Evolutionary conservation across 2,329 filamentous ascomycete species (phyloP), one percentile per base, ranked within the genome.

Genomic region (Verticillium dahliae): DNA sequence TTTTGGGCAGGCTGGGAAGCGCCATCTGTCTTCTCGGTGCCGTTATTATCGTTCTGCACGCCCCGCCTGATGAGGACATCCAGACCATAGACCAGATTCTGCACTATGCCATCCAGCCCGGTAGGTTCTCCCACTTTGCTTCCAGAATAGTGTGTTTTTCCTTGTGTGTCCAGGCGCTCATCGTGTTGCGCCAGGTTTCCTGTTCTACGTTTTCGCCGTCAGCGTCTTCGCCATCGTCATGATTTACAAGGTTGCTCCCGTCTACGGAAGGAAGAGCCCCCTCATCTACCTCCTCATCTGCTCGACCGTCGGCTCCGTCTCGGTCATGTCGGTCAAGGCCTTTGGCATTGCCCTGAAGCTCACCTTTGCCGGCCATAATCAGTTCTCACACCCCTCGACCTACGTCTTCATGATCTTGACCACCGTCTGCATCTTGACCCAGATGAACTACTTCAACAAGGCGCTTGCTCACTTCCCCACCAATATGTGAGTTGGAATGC

Each of bases 381-480:
- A 99, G 75, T 97, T 99, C 75, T 87, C 86, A 5, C 91, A 96
- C 69, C 91, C 96, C 2, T 97, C 92, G 58, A 99, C 96, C 63
- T 99, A 99, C 70, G 93, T 97, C 65, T 99, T 99, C 74, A 88
- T 94, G 76, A 97, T 99, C 67, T 86, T 98, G 66, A 95, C 93
- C 0, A 82, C 84, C 3, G 91, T 97, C 66, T 99, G 95, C 80
- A 98, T 99, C 72, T 76, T 99, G 67, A 97, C 93, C 9, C 95
- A 99, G 81, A 98, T 99, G 95, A 99, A 99, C 77, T 99, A 99
- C 77, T 97, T 99, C 78, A 99, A 99, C 82, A 99, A 99, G 77
- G 95, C 95, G 7, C 80, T 99, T 63, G 96, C 92, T 75, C 92
- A 96, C 71, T 99, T 98, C 77, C 94, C 91, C 35, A 97, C 95